Evolutionary conservation across 140 eudicot species (phyloP).

Genomic region (Bidens hawaiensis): DNA sequence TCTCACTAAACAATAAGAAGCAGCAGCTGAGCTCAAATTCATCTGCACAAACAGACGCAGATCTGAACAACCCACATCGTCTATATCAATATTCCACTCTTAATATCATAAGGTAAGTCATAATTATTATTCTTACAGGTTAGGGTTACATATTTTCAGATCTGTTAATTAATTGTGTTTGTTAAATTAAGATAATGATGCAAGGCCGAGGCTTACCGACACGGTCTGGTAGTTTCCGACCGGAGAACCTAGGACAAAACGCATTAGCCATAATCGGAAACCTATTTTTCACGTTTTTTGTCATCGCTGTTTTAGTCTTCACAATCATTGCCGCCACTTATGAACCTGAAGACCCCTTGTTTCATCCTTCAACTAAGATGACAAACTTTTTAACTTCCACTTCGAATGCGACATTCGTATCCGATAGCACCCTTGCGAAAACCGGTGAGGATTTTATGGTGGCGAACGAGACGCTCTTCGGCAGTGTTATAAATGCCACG

Average conservation of each 20-base stretch:
- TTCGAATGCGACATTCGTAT: constrained; percentile 72
- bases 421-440: constrained; percentile 64
- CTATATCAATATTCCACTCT: background rate
- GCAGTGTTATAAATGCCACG: constrained; percentile 41
- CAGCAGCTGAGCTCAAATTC: too few species aligned
- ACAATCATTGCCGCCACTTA: constrained; percentile 86
- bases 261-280: constrained; percentile 73
- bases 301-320: constrained; percentile 65
- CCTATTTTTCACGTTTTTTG: constrained; percentile 70
- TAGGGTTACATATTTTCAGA: constrained; percentile 17
- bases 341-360: constrained; percentile 82
- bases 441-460: constrained; percentile 88
- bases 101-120: constrained; percentile 24
- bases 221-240: constrained; percentile 63
- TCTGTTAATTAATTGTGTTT: constrained; percentile 12
- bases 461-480: constrained; percentile 54
- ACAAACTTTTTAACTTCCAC: constrained; percentile 66
- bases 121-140: background rate
- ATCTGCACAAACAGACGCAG: constrained; percentile 4
- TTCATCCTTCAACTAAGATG: constrained; percentile 73
- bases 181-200: constrained; percentile 33
- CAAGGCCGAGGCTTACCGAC: constrained; percentile 48
- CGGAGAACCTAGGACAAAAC: constrained; percentile 76
- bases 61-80: background rate
- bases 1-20: too few species aligned